Percentiles rank a stretch among this genome's conserved stretches.
Conservation (phyloP, 768 basidiomycete species). For the Serendipita sp. region DNA sequence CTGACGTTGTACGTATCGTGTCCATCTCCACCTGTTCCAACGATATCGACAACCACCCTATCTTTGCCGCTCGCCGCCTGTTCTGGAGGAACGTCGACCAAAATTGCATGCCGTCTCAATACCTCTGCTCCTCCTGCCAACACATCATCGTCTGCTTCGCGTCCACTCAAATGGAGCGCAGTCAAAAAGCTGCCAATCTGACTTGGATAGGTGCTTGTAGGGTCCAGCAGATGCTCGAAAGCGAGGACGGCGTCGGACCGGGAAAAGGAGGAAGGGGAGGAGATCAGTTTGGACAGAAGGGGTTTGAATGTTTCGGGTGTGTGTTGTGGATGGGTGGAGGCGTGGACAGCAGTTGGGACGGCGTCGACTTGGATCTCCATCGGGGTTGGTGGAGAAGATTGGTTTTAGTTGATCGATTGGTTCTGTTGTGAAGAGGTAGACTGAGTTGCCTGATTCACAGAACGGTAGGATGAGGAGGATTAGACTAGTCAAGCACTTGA, state of each 20-base stretch:
- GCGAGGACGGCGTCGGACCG: constrained; percentile 51
- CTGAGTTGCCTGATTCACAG: neutral
- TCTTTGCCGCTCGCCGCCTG: constrained; percentile 22
- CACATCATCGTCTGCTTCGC: constrained; percentile 60
- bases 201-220: constrained; percentile 41
- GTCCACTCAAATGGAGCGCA: constrained; percentile 60
- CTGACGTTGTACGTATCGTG: constrained; percentile 95
- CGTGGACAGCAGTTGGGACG: neutral
- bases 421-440: neutral
- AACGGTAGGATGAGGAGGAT: too few relatives aligned
- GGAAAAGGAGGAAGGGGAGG: constrained; percentile 22
- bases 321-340: neutral
- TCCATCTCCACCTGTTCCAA: constrained; percentile 90
- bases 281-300: constrained; percentile 51
- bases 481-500: too few relatives aligned
- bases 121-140: constrained; percentile 40
- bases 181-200: constrained; percentile 87
- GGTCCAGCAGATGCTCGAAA: constrained; percentile 53
- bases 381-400: too few relatives aligned
- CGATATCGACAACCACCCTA: constrained; percentile 45
- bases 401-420: neutral
- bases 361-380: too few relatives aligned
- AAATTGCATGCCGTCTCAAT: constrained; percentile 6
- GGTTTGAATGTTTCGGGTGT: constrained; percentile 70
- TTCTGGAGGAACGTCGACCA: constrained; percentile 27